Evolutionary conservation across 345 rosid genomes (phyloP).

Genomic region (Limnanthes douglasii): DNA sequence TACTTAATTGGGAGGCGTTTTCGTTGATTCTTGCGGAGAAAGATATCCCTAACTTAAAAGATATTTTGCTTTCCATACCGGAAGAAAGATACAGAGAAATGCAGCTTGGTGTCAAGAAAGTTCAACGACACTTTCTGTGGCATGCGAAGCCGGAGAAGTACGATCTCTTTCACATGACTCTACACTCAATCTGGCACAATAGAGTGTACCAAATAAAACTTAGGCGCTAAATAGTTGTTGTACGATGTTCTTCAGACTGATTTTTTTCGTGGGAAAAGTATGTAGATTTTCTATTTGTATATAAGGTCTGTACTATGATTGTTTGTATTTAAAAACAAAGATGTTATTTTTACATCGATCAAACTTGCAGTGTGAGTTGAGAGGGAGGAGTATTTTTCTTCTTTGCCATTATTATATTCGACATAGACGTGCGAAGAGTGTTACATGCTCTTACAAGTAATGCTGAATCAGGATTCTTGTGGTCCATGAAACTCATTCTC

Average conservation of each 20-base stretch:
- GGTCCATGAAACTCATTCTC: no score
- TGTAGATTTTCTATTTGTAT: background rate
- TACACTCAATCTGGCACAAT: slow-evolving; percentile 86
- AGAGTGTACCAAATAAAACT: slow-evolving; percentile 70
- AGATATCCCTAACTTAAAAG: slow-evolving; percentile 65
- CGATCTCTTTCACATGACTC: slow-evolving; percentile 86
- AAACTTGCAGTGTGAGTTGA: no score
- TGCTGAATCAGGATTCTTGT: no score
- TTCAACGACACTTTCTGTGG: slow-evolving; percentile 81
- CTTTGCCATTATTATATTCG: no score
- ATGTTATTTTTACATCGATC: no score
- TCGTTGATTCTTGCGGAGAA: slow-evolving; percentile 67
- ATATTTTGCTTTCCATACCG: slow-evolving; percentile 42
- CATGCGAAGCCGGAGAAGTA: slow-evolving; percentile 69
- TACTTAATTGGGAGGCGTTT: slow-evolving; percentile 67
- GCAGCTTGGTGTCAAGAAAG: slow-evolving; percentile 69
- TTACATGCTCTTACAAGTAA: no score
- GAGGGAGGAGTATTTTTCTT: no score
- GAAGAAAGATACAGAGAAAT: slow-evolving; percentile 43
- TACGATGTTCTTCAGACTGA: no score
- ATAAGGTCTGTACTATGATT: background rate
- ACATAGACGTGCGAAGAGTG: no score
- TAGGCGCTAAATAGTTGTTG: slow-evolving; percentile 10
- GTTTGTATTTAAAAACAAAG: no score
- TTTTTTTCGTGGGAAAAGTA: no score